phyloP scores from a whole-genome alignment of 225 moss, liverwort and hornwort species.

The Polytrichum commune region DNA sequence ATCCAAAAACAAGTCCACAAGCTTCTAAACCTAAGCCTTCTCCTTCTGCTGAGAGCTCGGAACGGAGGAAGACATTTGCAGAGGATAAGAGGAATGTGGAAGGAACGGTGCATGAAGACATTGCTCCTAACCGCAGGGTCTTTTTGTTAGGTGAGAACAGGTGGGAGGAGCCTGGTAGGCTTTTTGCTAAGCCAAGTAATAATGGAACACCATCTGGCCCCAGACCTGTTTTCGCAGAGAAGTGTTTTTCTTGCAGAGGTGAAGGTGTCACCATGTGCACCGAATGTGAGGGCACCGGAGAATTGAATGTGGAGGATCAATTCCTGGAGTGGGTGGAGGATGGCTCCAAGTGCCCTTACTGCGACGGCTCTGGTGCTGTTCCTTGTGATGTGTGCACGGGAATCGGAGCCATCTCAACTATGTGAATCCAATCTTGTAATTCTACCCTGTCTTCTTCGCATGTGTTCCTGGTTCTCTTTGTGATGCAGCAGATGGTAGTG shows the following conservation, averaged over 20 bases:
- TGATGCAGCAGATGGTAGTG: background rate
- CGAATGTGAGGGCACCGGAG: conserved; percentile 96
- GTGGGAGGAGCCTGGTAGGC: conserved; percentile 87
- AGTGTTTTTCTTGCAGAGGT: conserved; percentile 83
- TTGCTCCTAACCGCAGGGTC: conserved; percentile 61
- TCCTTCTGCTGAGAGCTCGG: background rate
- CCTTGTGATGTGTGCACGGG: conserved; percentile 54
- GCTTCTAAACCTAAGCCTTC: background rate
- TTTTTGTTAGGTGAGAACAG: conserved; percentile 93
- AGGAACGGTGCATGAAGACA: conserved; percentile 25
- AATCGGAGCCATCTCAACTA: conserved; percentile 21
- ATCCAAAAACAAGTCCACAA: conserved; percentile 9
- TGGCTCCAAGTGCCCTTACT: conserved; percentile 64
- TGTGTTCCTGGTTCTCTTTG: background rate
- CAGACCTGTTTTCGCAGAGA: conserved; percentile 26
- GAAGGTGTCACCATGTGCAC: conserved; percentile 72
- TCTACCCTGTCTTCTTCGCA: background rate
- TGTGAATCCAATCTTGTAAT: conserved; percentile 6
- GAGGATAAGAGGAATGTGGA: conserved; percentile 55
- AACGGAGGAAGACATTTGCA: conserved; percentile 27
- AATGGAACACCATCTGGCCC: conserved; percentile 15
- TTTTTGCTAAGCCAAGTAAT: conserved; percentile 21
- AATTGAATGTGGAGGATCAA: conserved; percentile 91
- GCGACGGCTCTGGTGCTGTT: conserved; percentile 51
- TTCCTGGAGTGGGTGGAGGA: conserved; percentile 71